A percentile compares a stretch with the other conserved stretches of the same genome.
These are phyloP conservation scores for Phytopythium vexans DNA, from an alignment of 352 stramenopile species.

Conservation along the genomic window DNA sequence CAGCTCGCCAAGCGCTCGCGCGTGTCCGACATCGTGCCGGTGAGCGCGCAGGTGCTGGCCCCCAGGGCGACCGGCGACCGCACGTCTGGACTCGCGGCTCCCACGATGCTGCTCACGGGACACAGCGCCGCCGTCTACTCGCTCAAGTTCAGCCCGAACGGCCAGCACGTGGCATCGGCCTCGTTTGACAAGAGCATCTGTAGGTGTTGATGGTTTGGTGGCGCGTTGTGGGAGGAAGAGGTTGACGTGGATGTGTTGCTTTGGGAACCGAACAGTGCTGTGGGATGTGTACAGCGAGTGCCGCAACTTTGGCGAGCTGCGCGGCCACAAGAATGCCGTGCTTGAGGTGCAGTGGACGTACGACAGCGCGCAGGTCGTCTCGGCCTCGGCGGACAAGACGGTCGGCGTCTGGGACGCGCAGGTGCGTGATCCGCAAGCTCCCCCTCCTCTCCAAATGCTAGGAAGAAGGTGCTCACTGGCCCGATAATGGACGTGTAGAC, in stretches of 20 bases:
- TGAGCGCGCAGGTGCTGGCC: slow-evolving; percentile 57
- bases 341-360: slow-evolving; percentile 92
- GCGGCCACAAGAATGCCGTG: slow-evolving; percentile 95
- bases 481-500: slow-evolving; percentile 53
- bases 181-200: slow-evolving; percentile 74
- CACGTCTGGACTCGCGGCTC: slow-evolving; percentile 59
- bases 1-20: slow-evolving; percentile 66
- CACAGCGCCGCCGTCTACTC: slow-evolving; percentile 76
- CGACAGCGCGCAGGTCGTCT: slow-evolving; percentile 85
- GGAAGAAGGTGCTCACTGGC: slow-evolving; percentile 5
- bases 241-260: neutral
- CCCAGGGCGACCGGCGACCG: slow-evolving; percentile 49
- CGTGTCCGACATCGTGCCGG: slow-evolving; percentile 68
- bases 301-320: slow-evolving; percentile 92
- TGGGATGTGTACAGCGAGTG: slow-evolving; percentile 91
- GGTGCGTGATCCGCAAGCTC: slow-evolving; percentile 12
- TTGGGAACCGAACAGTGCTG: slow-evolving; percentile 41
- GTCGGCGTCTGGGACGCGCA: slow-evolving; percentile 82
- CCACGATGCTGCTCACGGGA: slow-evolving; percentile 79
- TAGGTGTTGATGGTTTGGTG: slow-evolving; percentile 13
- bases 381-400: slow-evolving; percentile 92
- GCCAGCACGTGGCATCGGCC: slow-evolving; percentile 59
- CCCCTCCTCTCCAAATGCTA: too few relatives aligned
- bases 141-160: slow-evolving; percentile 76
- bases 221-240: neutral